Base-by-base conservation (phyloP, 208 protist genomes). In the Leishmania tarentolae region DNA sequence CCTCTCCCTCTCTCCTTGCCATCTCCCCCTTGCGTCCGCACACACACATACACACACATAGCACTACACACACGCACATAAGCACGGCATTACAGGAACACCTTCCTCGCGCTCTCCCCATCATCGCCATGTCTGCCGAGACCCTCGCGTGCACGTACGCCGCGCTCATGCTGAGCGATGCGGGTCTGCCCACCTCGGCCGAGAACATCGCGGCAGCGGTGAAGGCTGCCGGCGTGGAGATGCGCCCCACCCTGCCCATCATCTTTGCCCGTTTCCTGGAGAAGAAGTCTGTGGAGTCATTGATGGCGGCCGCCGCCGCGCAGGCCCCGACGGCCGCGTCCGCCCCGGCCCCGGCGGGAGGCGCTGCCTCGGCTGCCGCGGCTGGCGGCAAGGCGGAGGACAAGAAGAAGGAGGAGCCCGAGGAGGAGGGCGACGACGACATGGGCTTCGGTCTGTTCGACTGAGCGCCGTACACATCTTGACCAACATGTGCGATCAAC, bases 401-500 rank as follows among this genome's bases (percentile, higher is more conserved):
- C 46, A 84, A 88, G 76, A 80, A 92, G 79, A 75, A 86, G 71
- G 91, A 91, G 82, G 84, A 79, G 70, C 83, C 80, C n/a, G 92
- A 95, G 81, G 91, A 95, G 76, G 92, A 98, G 80, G 93, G 90
- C 75, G 94, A 97, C 76, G 95, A 97, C 82, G 92, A 93, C 52
- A 97, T 96, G 93, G 94, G 91, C 81, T 96, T 98, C 79, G 94
- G 93, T 90, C 94, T 98, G 79, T 98, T 98, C 84, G 95, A 98
- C 87, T 98, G 13, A 59, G 24, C 56, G 24, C 6, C 19, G 21
- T 3, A 47, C 65, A 13, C 61, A 24, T n/a, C 11, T 3, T 44
- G 24, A 47, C 66, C 2, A 15, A 50, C 66, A 72, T 15, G 42
- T 9, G 35, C 63, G 6, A 9, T 5, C 66, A 19, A 19, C 66